Evolutionary conservation across 306 rosid species (phyloP), one percentile per base, ranked within the genome.

Genomic region (Prunus fruticosa): DNA sequence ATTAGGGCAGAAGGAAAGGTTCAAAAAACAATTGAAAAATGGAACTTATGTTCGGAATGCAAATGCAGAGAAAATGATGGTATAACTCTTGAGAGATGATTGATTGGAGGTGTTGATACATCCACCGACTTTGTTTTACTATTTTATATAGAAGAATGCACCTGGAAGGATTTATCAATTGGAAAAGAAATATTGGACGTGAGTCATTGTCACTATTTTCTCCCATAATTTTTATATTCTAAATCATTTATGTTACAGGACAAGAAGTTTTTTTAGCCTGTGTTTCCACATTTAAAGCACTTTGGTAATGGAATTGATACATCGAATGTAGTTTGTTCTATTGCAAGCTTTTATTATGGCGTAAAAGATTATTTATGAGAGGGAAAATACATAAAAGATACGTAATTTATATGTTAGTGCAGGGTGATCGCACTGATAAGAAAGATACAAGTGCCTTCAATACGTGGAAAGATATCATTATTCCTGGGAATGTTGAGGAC

Each of bases 341-440:
- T 11, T n/a, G 38, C 8, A 58, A 23, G 53, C 62, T 61, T 30
- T 50, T 34, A 14, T 14, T 54, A 77, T 63, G 23, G 14, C 64
- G 6, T 73, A 28, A 72, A 52, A 27, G 43, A 74, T 76, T 64
- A 16, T 76, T 57, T 53, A 70, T 18, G 27, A 11, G 64, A 19
- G 64, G 50, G 13, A 19, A 51, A 51, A 6, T 19, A 11, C 71
- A 34, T 78, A 18, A 79, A 71, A 38, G 50, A 72, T 75, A 54
- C 32, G 77, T 41, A 34, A 75, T 79, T 81, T 51, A 53, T 72
- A 73, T 79, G 81, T 70, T 71, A 78, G 83, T 80, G 82, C 81
- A 95, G 97, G 99, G 97, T 64, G 98, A 92, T 80, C 93, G 97
- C 52, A 95, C 98, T 50, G 98, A 95, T 86, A 95, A 91, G 86